These are phyloP conservation scores for Colletotrichum cereale DNA, from an alignment of 2,329 filamentous ascomycete genomes.

Conservation along the genomic window DNA sequence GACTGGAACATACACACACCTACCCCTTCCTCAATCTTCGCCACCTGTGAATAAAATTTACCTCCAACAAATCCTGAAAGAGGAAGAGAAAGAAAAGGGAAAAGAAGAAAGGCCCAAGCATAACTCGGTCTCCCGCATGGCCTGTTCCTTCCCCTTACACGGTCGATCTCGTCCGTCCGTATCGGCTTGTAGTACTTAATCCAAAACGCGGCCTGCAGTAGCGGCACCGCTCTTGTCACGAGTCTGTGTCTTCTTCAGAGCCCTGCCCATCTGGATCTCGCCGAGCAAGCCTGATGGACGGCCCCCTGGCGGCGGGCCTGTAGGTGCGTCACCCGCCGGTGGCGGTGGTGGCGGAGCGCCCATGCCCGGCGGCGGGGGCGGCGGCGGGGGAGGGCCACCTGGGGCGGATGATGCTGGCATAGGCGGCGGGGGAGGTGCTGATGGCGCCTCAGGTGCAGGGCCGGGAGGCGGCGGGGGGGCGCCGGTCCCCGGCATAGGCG, in stretches of 20 bases:
- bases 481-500: constrained; percentile 42
- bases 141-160: background rate
- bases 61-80: background rate
- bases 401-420: constrained; percentile 48
- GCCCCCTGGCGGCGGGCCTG: constrained; percentile 60
- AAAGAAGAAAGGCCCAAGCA: background rate
- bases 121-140: background rate
- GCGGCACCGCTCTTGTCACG: constrained; percentile 84
- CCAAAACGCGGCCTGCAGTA: constrained; percentile 81
- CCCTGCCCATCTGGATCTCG: constrained; percentile 84
- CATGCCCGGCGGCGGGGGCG: constrained; percentile 56
- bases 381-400: constrained; percentile 53
- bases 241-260: constrained; percentile 88
- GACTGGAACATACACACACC: constrained; percentile 5
- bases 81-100: background rate
- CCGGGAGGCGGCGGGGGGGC: constrained; percentile 50
- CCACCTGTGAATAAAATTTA: constrained; percentile 14
- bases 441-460: constrained; percentile 42
- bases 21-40: constrained; percentile 11
- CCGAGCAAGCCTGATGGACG: constrained; percentile 77
- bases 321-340: constrained; percentile 51
- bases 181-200: constrained; percentile 49
- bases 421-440: constrained; percentile 50
- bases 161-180: background rate
- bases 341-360: constrained; percentile 56